phyloP scores from a whole-genome alignment of 2,329 filamentous ascomycete genomes.

The Samsoniella hepiali region DNA sequence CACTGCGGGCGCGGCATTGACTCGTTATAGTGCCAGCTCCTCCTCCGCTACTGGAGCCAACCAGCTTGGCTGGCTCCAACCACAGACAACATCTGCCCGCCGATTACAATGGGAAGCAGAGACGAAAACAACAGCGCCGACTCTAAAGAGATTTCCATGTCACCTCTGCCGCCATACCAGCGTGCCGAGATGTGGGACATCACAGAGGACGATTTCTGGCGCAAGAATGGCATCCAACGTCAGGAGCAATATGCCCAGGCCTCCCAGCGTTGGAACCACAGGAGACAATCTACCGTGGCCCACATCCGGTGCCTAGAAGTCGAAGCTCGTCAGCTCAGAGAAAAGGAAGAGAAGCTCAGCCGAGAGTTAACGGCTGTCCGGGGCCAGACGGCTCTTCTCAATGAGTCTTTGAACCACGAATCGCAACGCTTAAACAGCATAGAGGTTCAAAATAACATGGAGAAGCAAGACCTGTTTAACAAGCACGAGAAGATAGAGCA shows the following conservation, averaged over 20 bases:
- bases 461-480: not conserved
- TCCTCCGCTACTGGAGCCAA: not conserved
- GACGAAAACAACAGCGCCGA: not conserved
- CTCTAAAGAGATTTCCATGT: not conserved
- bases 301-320: not conserved
- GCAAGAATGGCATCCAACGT: constrained; percentile 27
- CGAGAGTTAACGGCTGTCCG: constrained; percentile 1
- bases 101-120: not conserved
- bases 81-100: not conserved
- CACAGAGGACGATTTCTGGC: constrained; percentile 36
- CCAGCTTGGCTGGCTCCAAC: not conserved
- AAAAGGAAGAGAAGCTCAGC: not conserved
- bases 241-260: constrained; percentile 25
- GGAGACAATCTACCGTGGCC: not conserved
- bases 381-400: not conserved
- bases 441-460: not conserved
- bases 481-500: not conserved
- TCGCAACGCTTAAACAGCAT: not conserved
- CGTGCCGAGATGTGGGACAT: constrained; percentile 32
- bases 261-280: constrained; percentile 22
- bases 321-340: not conserved
- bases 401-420: not conserved
- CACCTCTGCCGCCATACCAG: not conserved
- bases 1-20: constrained; percentile 8
- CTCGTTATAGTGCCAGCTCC: not conserved